Evolutionary conservation across 257 asterid genomes (phyloP).

Genomic region (Rauvolfia tetraphylla): DNA sequence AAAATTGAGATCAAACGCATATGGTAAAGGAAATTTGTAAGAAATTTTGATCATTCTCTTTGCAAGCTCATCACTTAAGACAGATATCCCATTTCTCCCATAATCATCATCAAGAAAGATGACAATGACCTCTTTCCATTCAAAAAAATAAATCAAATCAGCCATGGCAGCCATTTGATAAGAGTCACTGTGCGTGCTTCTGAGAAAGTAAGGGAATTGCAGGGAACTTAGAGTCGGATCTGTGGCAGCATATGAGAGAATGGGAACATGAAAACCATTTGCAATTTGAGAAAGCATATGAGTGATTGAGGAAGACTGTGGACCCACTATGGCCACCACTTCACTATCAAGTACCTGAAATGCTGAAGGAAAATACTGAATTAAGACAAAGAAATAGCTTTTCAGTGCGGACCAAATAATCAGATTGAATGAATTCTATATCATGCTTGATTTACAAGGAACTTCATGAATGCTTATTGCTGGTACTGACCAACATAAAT

Average conservation of each 20-base stretch:
- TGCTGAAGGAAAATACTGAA: slow-evolving; percentile 20
- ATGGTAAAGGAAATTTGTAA: slow-evolving; percentile 52
- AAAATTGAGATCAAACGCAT: slow-evolving; percentile 30
- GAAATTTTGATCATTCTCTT: slow-evolving; percentile 50
- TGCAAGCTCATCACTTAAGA: slow-evolving; percentile 63
- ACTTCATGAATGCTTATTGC: neutral
- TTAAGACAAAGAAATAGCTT: neutral
- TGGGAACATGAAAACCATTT: slow-evolving; percentile 70
- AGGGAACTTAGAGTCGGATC: slow-evolving; percentile 81
- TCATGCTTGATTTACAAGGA: neutral
- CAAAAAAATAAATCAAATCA: slow-evolving; percentile 52
- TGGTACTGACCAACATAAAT: neutral
- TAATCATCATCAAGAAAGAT: slow-evolving; percentile 70
- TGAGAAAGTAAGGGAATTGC: slow-evolving; percentile 70
- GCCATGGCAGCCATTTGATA: slow-evolving; percentile 77
- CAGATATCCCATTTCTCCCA: slow-evolving; percentile 76
- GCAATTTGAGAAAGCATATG: slow-evolving; percentile 66
- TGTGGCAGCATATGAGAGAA: slow-evolving; percentile 76
- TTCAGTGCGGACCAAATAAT: neutral
- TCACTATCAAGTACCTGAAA: slow-evolving; percentile 52
- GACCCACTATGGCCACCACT: slow-evolving; percentile 72
- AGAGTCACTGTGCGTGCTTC: slow-evolving; percentile 76
- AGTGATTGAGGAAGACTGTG: slow-evolving; percentile 78
- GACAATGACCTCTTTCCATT: slow-evolving; percentile 74
- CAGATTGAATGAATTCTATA: neutral